phyloP scores from a whole-genome alignment of 306 rosid genomes.

The Corylus heterophylla region DNA sequence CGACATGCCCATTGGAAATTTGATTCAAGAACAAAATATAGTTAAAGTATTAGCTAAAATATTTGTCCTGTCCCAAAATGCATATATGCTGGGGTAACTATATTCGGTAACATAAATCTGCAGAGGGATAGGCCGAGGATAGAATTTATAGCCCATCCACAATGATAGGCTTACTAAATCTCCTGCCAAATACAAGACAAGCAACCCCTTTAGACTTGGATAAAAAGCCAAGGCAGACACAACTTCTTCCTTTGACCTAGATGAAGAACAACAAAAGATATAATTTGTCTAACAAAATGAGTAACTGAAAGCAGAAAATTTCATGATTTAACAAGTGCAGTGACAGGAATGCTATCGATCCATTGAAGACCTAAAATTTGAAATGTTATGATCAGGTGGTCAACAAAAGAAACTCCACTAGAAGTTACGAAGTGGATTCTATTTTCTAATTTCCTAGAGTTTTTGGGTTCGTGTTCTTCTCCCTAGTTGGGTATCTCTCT shows the following conservation, averaged over 20 bases:
- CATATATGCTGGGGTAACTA: background rate
- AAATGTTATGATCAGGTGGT: background rate
- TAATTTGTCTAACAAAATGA: background rate
- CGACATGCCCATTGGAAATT: conserved; percentile 15
- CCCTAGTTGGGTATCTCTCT: no score
- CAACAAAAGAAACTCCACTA: conserved; percentile 2
- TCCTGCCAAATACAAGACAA: conserved; percentile 3
- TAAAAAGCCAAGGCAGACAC: background rate
- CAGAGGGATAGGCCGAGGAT: background rate
- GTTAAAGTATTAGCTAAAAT: background rate
- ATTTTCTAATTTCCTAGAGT: no score
- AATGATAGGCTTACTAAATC: background rate
- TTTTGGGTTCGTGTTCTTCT: no score
- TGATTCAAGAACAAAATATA: conserved; percentile 20
- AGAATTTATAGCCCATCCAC: background rate
- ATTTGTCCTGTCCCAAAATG: background rate
- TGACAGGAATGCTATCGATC: background rate
- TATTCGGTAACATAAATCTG: background rate
- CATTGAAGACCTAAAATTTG: conserved; percentile 1
- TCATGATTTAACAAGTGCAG: conserved; percentile 4
- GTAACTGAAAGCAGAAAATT: background rate
- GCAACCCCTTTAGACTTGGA: conserved; percentile 11
- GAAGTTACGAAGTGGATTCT: background rate
- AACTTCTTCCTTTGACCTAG: conserved; percentile 19
- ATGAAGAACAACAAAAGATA: conserved; percentile 14